A percentile compares a stretch with the other conserved stretches of the same genome.
Evolutionary conservation across 1,139 yeast genomes (phyloP).

Genomic region (Taiozyma sp.): DNA sequence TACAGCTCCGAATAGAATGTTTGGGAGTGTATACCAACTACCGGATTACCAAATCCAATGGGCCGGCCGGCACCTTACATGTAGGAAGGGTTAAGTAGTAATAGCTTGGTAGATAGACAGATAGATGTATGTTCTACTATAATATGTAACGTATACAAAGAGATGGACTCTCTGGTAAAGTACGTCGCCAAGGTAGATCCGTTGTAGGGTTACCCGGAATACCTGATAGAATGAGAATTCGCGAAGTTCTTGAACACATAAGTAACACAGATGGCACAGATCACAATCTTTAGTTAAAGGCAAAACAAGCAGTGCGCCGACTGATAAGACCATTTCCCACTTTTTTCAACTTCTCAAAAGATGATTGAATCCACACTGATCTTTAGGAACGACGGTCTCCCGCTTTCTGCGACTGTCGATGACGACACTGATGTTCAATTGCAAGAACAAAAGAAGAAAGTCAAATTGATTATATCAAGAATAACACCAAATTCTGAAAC

Average conservation of each 20-base stretch:
- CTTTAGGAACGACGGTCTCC: slow-evolving; percentile 75
- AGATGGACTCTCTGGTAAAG: no score
- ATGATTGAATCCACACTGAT: slow-evolving; percentile 73
- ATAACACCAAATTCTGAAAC: slow-evolving; percentile 79
- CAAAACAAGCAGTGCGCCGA: neutral
- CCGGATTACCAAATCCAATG: no score
- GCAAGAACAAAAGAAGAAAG: slow-evolving; percentile 76
- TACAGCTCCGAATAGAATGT: no score
- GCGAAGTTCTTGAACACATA: neutral
- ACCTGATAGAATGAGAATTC: neutral
- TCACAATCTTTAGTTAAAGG: neutral
- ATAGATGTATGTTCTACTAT: no score
- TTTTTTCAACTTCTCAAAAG: neutral
- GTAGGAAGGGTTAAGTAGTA: no score
- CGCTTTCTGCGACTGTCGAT: slow-evolving; percentile 90
- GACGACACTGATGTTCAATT: slow-evolving; percentile 57
- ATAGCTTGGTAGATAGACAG: no score
- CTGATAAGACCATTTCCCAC: neutral
- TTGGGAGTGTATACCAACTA: no score
- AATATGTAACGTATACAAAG: no score
- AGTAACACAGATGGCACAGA: neutral
- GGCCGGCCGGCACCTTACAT: no score
- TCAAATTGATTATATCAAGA: slow-evolving; percentile 70
- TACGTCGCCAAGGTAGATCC: no score
- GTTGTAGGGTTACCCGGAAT: no score